Conservation (phyloP, 768 basidiomycete species). For the Leucosporidium yakuticum region DNA sequence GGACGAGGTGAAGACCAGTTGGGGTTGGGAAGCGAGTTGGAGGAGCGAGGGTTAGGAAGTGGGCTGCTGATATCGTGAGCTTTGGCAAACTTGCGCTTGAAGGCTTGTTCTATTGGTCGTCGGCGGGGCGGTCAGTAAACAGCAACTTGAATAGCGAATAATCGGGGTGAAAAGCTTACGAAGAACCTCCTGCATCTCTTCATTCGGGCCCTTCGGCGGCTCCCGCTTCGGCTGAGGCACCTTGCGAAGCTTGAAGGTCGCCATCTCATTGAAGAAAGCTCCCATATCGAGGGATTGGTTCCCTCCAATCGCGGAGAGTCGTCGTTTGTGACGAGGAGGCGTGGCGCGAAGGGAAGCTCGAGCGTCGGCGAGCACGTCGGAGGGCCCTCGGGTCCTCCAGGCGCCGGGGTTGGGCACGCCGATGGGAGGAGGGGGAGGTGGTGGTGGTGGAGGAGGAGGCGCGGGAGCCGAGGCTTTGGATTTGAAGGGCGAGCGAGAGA, state of each 20-base stretch:
- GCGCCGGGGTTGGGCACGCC: background rate
- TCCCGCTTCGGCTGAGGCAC: background rate
- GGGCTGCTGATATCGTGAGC: background rate
- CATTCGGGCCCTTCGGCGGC: background rate
- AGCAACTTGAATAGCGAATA: background rate
- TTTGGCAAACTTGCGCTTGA: conserved; percentile 5
- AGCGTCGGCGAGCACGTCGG: background rate
- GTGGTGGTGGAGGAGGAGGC: conserved; percentile 2
- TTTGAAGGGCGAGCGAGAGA: conserved; percentile 1
- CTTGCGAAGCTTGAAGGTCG: background rate
- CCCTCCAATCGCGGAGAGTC: background rate
- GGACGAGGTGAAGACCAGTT: conserved; percentile 1
- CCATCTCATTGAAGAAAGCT: background rate
- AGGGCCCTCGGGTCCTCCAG: background rate
- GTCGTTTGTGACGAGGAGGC: background rate
- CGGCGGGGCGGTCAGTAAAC: background rate
- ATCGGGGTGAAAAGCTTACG: background rate
- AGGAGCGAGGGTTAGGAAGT: background rate
- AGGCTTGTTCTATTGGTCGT: background rate
- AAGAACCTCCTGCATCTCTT: background rate
- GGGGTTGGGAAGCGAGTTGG: background rate
- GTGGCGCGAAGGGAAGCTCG: background rate
- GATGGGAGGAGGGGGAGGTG: background rate
- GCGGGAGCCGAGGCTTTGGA: background rate
- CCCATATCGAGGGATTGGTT: background rate